A percentile compares a stretch with the other conserved stretches of the same genome.
phyloP scores from a whole-genome alignment of 2,329 filamentous ascomycete genomes.

The Aaosphaeria pasadenensis region DNA sequence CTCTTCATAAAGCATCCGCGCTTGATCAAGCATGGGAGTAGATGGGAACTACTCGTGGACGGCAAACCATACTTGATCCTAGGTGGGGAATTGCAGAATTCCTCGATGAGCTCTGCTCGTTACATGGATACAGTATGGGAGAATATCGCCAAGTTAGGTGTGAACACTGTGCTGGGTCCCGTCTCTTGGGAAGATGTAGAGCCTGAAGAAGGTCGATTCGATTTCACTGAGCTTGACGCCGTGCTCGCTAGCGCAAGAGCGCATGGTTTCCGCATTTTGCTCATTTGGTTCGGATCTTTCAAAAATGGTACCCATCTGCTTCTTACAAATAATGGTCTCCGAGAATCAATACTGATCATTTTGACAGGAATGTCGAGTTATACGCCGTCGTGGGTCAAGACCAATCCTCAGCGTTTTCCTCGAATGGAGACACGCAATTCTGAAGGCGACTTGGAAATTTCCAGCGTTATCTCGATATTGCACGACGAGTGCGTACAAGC shows the following conservation, averaged over 20 bases:
- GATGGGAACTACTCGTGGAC: slow-evolving; percentile 13
- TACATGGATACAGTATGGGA: slow-evolving; percentile 45
- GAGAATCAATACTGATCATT: no score
- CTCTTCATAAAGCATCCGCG: slow-evolving; percentile 10
- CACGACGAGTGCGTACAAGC: background rate
- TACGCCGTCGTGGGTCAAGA: slow-evolving; percentile 22
- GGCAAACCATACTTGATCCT: slow-evolving; percentile 45
- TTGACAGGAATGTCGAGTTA: slow-evolving; percentile 9
- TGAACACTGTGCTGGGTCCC: slow-evolving; percentile 47
- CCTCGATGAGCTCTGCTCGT: slow-evolving; percentile 42
- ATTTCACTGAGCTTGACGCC: slow-evolving; percentile 42
- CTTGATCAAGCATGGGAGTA: slow-evolving; percentile 16
- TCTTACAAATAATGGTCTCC: no score
- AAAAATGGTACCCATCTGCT: slow-evolving; percentile 38
- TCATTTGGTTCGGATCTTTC: slow-evolving; percentile 49
- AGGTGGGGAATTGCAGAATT: slow-evolving; percentile 49
- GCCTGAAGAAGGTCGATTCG: slow-evolving; percentile 43
- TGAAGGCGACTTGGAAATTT: slow-evolving; percentile 23
- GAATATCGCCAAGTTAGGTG: slow-evolving; percentile 39
- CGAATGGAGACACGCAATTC: slow-evolving; percentile 16
- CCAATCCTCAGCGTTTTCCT: slow-evolving; percentile 33
- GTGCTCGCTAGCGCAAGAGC: slow-evolving; percentile 37
- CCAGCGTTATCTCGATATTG: background rate
- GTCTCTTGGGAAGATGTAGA: slow-evolving; percentile 50
- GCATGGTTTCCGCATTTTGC: slow-evolving; percentile 39